phyloP scores from a whole-genome alignment of 345 rosid species.

The Aquilaria yunnanensis region DNA sequence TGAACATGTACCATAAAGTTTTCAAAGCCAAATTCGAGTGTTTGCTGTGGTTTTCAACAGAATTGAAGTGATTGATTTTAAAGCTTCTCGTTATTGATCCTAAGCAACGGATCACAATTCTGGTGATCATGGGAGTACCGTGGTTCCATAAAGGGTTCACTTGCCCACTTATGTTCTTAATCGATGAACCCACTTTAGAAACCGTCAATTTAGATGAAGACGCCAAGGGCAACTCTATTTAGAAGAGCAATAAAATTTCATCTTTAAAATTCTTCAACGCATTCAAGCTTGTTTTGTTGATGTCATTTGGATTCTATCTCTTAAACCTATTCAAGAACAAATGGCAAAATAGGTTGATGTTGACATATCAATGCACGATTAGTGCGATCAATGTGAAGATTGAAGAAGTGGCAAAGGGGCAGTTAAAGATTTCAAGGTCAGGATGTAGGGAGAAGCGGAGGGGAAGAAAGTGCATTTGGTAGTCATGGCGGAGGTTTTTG shows the following conservation, averaged over 20 bases:
- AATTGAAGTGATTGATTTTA: slow-evolving; percentile 9
- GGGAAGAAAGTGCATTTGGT: slow-evolving; percentile 55
- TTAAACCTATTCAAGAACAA: slow-evolving; percentile 61
- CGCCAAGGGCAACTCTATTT: background rate
- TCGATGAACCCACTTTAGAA: slow-evolving; percentile 26
- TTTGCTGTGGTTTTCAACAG: slow-evolving; percentile 9
- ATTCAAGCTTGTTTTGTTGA: slow-evolving; percentile 59
- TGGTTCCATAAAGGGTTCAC: slow-evolving; percentile 14
- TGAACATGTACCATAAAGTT: slow-evolving; percentile 13
- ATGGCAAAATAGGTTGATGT: slow-evolving; percentile 38
- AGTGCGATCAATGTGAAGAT: slow-evolving; percentile 38
- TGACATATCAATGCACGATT: slow-evolving; percentile 52
- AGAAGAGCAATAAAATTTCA: slow-evolving; percentile 2
- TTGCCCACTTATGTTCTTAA: slow-evolving; percentile 23
- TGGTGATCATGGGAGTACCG: background rate
- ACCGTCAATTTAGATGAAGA: background rate
- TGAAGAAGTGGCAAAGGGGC: slow-evolving; percentile 40
- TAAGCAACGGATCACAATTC: slow-evolving; percentile 8
- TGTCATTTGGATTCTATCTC: slow-evolving; percentile 76
- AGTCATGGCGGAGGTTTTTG: slow-evolving; percentile 55
- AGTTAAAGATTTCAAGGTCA: slow-evolving; percentile 41
- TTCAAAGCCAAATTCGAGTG: slow-evolving; percentile 14
- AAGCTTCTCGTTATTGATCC: slow-evolving; percentile 12
- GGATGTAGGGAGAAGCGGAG: slow-evolving; percentile 31
- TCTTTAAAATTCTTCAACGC: slow-evolving; percentile 51